Percentiles rank a stretch among this genome's conserved stretches.
phyloP scores from a whole-genome alignment of 225 moss, liverwort and hornwort species.

The Thuidium tamariscinum region DNA sequence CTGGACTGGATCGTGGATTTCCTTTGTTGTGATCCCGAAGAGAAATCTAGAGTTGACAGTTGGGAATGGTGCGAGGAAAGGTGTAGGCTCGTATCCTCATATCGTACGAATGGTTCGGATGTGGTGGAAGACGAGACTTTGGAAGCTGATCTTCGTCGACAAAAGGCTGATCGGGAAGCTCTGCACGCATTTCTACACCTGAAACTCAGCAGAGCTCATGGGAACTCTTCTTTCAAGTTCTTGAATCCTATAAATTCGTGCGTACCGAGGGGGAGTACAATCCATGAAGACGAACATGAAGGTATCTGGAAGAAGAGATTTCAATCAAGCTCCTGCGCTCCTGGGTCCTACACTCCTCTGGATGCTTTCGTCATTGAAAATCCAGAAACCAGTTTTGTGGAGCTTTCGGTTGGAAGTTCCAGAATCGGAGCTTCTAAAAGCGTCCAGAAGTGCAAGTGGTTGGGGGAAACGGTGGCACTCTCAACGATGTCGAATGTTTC shows the following conservation, averaged over 20 bases:
- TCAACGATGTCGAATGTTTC: background rate
- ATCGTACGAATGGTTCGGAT: background rate
- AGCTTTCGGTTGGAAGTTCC: background rate
- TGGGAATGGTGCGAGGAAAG: background rate
- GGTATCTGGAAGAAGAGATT: background rate
- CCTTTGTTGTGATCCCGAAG: background rate
- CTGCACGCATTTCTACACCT: background rate
- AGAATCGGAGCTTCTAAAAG: background rate
- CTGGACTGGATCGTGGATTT: background rate
- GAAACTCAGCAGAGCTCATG: background rate
- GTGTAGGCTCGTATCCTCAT: background rate
- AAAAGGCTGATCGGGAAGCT: background rate
- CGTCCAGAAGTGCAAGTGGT: background rate
- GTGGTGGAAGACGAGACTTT: background rate
- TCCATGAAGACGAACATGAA: background rate
- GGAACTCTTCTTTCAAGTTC: background rate
- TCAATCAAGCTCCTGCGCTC: background rate
- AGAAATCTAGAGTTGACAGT: background rate
- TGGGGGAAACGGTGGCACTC: background rate
- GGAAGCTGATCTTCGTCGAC: background rate
- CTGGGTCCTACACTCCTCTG: background rate
- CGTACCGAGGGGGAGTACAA: fast-evolving
- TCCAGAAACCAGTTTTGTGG: background rate
- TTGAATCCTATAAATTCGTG: background rate
- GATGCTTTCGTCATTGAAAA: background rate